These are phyloP conservation scores for Colletotrichum viniferum DNA, from an alignment of 2,329 filamentous ascomycete genomes.

Conservation along the genomic window DNA sequence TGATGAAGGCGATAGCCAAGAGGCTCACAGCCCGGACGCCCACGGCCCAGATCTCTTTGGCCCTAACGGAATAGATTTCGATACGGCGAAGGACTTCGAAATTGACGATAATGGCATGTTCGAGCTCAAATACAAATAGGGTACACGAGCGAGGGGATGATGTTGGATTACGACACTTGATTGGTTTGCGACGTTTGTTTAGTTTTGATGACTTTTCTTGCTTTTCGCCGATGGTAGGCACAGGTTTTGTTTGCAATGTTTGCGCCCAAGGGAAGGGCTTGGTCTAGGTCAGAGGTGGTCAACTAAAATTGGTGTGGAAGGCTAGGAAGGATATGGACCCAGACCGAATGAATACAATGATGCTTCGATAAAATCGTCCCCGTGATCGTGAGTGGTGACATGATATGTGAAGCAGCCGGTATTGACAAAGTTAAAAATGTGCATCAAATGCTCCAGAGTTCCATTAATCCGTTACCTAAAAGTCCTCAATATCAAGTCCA, in stretches of 20 bases:
- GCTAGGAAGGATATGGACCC: neutral
- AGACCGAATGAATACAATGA: neutral
- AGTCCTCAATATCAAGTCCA: conserved; percentile 42
- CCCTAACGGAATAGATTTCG: neutral
- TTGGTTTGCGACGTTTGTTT: neutral
- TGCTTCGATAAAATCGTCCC: neutral
- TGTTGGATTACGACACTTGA: neutral
- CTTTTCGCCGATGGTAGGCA: neutral
- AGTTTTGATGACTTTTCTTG: neutral
- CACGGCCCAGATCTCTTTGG: neutral
- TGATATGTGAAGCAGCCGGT: neutral
- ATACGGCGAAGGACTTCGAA: neutral
- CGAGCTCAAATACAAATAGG: neutral
- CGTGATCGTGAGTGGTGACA: neutral
- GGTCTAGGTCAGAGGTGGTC: neutral
- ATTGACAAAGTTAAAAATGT: neutral
- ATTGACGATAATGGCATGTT: neutral
- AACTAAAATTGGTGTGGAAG: neutral
- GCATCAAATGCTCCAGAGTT: neutral
- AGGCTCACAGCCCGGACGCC: neutral
- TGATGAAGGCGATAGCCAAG: neutral
- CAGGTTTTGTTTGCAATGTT: neutral
- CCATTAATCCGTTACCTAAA: conserved; percentile 18
- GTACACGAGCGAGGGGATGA: neutral
- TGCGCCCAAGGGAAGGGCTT: neutral